phyloP scores from a whole-genome alignment of 257 asterid genomes.

The Solanum habrochaites region DNA sequence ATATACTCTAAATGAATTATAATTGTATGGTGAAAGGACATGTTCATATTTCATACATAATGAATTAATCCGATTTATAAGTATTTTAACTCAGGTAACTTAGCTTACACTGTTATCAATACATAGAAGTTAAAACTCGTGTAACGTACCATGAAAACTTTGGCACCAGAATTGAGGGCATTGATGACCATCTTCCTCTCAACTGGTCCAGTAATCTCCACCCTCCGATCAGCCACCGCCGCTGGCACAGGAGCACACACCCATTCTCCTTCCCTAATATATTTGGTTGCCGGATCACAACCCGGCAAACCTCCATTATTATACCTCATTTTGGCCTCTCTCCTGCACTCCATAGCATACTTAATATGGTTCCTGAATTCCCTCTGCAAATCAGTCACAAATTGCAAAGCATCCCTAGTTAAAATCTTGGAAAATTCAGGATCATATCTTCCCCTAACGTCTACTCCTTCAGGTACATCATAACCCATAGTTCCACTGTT shows the following conservation, averaged over 20 bases:
- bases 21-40: neutral
- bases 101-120: neutral
- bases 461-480: slow-evolving; percentile 80
- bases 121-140: neutral
- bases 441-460: slow-evolving; percentile 73
- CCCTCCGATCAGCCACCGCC: slow-evolving; percentile 82
- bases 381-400: slow-evolving; percentile 67
- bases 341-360: slow-evolving; percentile 76
- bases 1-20: too few species aligned
- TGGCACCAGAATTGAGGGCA: slow-evolving; percentile 95
- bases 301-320: slow-evolving; percentile 57
- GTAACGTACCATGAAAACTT: slow-evolving; percentile 76
- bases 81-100: neutral
- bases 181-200: slow-evolving; percentile 95
- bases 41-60: neutral
- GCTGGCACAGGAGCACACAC: slow-evolving; percentile 57
- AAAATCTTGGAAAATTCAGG: slow-evolving; percentile 47
- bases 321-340: slow-evolving; percentile 53
- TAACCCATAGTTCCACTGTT: slow-evolving; percentile 19
- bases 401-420: slow-evolving; percentile 52
- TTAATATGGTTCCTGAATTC: slow-evolving; percentile 51
- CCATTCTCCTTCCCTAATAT: slow-evolving; percentile 65
- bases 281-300: slow-evolving; percentile 70
- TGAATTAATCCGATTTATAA: neutral
- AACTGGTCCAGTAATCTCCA: slow-evolving; percentile 94